phyloP scores from a whole-genome alignment of 768 basidiomycete genomes.

The Leccinum fibrillosum region DNA sequence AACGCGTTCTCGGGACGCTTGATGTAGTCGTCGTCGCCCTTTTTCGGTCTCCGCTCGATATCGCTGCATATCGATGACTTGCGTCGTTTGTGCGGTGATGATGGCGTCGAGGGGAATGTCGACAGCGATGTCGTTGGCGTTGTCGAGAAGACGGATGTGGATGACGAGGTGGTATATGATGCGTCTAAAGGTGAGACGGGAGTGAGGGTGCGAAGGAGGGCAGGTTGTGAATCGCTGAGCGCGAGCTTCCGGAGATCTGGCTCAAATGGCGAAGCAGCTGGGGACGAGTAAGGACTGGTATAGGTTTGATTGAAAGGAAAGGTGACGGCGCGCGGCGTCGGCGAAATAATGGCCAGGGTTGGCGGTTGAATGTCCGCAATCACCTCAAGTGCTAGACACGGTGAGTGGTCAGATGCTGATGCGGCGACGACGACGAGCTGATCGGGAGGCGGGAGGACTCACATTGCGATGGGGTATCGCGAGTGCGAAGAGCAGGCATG shows the following conservation, averaged over 20 bases:
- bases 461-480: slow-evolving; percentile 62
- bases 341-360: slow-evolving; percentile 51
- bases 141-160: slow-evolving; percentile 41
- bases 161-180: slow-evolving; percentile 32
- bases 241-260: slow-evolving; percentile 52
- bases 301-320: slow-evolving; percentile 39
- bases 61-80: slow-evolving; percentile 47
- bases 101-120: slow-evolving; percentile 31
- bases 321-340: slow-evolving; percentile 54
- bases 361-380: slow-evolving; percentile 61
- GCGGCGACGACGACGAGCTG: not conserved
- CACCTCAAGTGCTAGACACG: slow-evolving; percentile 65
- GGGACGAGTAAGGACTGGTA: slow-evolving; percentile 63
- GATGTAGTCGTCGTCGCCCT: slow-evolving; percentile 81
- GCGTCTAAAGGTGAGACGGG: slow-evolving; percentile 34
- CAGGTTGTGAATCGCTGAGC: slow-evolving; percentile 42
- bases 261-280: slow-evolving; percentile 70
- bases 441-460: slow-evolving; percentile 18
- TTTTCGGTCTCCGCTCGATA: slow-evolving; percentile 48
- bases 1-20: slow-evolving; percentile 84
- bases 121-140: slow-evolving; percentile 34
- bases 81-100: slow-evolving; percentile 47
- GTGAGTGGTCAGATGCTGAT: slow-evolving; percentile 16
- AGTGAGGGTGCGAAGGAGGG: slow-evolving; percentile 39
- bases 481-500: slow-evolving; percentile 80